Evolutionary conservation across 2,329 filamentous ascomycete species (phyloP).

Genomic region (Rhynchosporium graminicola): DNA sequence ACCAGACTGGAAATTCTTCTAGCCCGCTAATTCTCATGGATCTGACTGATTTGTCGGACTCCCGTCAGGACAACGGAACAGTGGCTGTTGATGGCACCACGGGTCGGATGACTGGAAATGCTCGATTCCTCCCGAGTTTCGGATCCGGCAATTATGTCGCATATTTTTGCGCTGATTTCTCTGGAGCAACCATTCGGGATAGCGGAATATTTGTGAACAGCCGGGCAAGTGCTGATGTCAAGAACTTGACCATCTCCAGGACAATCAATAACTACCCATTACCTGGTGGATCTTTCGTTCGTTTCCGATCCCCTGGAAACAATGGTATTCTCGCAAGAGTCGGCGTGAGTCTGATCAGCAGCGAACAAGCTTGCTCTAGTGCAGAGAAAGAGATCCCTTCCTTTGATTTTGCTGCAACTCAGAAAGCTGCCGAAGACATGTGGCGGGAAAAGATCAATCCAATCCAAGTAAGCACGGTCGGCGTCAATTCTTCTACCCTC

Average conservation of each 20-base stretch:
- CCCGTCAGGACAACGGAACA: conserved; percentile 56
- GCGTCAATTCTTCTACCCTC: conserved; percentile 55
- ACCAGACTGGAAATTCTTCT: conserved; percentile 41
- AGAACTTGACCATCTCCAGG: conserved; percentile 52
- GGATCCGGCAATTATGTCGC: conserved; percentile 59
- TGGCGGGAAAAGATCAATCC: conserved; percentile 64
- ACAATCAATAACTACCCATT: conserved; percentile 56
- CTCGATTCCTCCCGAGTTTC: conserved; percentile 64
- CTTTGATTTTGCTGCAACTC: conserved; percentile 62
- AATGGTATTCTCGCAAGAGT: conserved; percentile 61
- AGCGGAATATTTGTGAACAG: conserved; percentile 63
- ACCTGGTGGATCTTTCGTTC: conserved; percentile 62
- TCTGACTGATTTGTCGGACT: conserved; percentile 62
- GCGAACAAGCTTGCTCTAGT: conserved; percentile 64
- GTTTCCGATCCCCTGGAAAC: conserved; percentile 53
- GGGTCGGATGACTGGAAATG: conserved; percentile 63
- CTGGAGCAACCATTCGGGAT: conserved; percentile 57
- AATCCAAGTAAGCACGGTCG: conserved; percentile 53
- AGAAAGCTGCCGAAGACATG: conserved; percentile 52
- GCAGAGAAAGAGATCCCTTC: conserved; percentile 67
- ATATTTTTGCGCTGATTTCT: conserved; percentile 70
- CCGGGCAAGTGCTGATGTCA: conserved; percentile 50
- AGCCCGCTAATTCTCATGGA: conserved; percentile 65
- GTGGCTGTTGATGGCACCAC: conserved; percentile 55
- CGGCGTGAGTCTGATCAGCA: conserved; percentile 69